Evolutionary conservation across 2,329 filamentous ascomycete genomes (phyloP), one percentile per base, ranked within the genome.

Genomic region (Fonsecaea erecta): DNA sequence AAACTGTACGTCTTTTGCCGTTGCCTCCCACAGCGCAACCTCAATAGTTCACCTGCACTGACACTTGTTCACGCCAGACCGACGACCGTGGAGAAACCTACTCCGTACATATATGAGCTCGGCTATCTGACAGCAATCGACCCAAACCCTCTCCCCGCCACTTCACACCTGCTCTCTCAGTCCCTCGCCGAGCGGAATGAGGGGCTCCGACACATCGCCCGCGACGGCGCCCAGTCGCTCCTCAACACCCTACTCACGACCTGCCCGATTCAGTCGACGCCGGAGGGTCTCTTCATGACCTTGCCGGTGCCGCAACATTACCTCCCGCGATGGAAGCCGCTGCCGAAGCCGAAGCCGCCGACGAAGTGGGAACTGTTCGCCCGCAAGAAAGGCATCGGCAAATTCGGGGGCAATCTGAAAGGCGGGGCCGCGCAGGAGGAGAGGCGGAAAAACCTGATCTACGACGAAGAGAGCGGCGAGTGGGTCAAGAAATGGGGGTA

Each of bases 351-450:
- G 71, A 95, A 93, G 81, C 83, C 89, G 63, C 90, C 90, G 71
- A 98, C 94, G 65, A 97, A 93, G 78, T 99, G 95, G 95, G 90
- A 97, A 82, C 87, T 90, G 74, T 99, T 99, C 81, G 95, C 95
- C 52, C 90, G 88, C 78, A 96, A 96, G 87, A 96, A 97, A 85
- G 95, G 95, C 62, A 98, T 99, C 59, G 80, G 80, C 81, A 91
- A 90, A 82, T 88, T 88, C 79, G 96, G 93, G 86, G 79, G 78
- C n/a, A 76, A 73, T 6, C 73, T 75, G 9, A 72, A 71, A 21
- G 69, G 71, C 16, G 73, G 90, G 71, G 92, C 95, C 76, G 84
- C 88, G 78, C 85, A 88, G 68, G 83, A 79, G 85, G 71, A 73
- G 3, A 85, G 87, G 46, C 75, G 77, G 68, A 81, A 81, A 77